Base-by-base conservation (phyloP, 495 filamentous ascomycete species). In the Aspergillus taichungensis region DNA sequence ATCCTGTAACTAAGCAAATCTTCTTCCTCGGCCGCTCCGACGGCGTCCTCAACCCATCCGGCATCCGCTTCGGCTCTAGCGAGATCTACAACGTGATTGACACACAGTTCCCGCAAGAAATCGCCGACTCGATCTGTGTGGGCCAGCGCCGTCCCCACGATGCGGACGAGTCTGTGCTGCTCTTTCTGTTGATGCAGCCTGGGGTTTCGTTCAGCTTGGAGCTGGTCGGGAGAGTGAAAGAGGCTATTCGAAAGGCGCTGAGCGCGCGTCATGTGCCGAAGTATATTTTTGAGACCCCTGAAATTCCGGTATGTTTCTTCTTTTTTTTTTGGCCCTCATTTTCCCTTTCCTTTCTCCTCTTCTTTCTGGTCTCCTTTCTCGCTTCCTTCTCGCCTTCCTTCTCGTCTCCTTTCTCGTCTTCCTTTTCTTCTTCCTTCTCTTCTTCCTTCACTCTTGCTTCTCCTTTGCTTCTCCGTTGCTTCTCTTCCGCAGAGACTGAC, bases 61-160 rank as follows among this genome's bases (percentile, higher is more conserved):
- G 86, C 4, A 80, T 91, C 33, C 72, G 86, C 0, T 90, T 91
- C 54, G 86, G 86, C 6, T 80, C 75, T 11, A 80, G 83, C 6
- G 86, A 91, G 61, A 82, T 91, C 34, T 91, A 91, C 62, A 67
- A 67, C 18, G 81, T 88, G 1, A 58, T 88, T 13, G 85, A 89
- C 59, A 66, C 72, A 38, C 59, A 72, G 41, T 87, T 88, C 51
- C 61, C 75, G 0, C 61, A 76, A 14, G 62, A 69, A 34, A 62
- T 88, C 10, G 66, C 66, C 28, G 84, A 89, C 48, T 78, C 75
- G n/a, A 69, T 90, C 31, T 87, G 84, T 45, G 84, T 91, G 1
- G 85, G 86, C 2, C 85, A 87, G 60, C 63, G 84, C 40, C 65
- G 85, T 29, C 75, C 77, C 31, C 66, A 70, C 18, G 86, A 91